Evolutionary conservation across 129 eudicot species (phyloP), one percentile per base, ranked within the genome.

Genomic region (Flaveria brownii): DNA sequence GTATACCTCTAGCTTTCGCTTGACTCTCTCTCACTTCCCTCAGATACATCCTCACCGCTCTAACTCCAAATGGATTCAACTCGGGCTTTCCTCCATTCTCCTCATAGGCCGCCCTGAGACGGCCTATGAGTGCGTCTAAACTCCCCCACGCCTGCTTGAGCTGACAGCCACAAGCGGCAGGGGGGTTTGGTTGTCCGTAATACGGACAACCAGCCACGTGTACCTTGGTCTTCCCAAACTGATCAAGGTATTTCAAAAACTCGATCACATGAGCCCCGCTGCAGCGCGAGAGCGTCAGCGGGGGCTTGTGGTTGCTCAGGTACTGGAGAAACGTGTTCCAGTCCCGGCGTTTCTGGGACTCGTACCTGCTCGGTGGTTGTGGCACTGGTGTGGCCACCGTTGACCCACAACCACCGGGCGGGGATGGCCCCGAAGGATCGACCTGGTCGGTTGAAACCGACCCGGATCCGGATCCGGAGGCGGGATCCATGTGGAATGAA

Each of bases 221-320:
- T 41, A 89, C 95, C 50, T 89, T 89, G 0, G 95, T 89, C 51
- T 89, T 89, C 3, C 95, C 96, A 26, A 89, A 89, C 57, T 87
- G 96, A 73, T 89, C 96, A 0, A 89, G 68, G 84, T 89, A 87
- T 46, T 83, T 89, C n/a, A 89, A 68, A 30, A 89, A 89, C 84
- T 89, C 96, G 73, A 89, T 81, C 78, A 89, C 96, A 77, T 87
- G 91, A 17, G 91, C 91, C 1, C 96, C 96, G 62, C 91, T 89
- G 50, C 96, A 89, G 1, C 91, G 72, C 2, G 78, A 83, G 8
- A 89, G 64, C 22, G 88, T 68, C 20, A 89, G 41, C 16, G 95
- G 95, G 9, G 95, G 95, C 68, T 84, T 89, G 82, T 89, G 95
- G 84, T 86, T 89, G 26, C 56, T 87, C 6, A 89, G 41, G 65